Evolutionary conservation across 2,329 filamentous ascomycete species (phyloP).

Genomic region (Cladosporium phlei): DNA sequence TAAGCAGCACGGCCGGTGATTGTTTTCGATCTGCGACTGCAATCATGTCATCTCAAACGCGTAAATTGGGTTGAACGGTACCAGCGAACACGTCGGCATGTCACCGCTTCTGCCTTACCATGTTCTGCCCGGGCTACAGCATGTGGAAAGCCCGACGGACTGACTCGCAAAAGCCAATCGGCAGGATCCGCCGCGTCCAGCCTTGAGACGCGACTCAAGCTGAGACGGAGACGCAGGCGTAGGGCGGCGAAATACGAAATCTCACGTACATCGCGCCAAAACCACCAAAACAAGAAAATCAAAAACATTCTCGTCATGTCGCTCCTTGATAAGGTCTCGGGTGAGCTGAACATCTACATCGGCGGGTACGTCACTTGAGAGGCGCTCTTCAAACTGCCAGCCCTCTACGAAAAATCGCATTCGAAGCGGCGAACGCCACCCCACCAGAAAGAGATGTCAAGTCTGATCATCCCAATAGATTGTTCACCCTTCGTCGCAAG

Average conservation of each 20-base stretch:
- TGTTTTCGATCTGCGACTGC: too few species aligned
- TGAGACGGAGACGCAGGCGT: not conserved
- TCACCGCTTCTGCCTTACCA: too few species aligned
- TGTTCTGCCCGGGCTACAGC: not conserved
- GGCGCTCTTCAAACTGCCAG: too few species aligned
- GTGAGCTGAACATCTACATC: constrained; percentile 68
- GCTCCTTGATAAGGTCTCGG: constrained; percentile 61
- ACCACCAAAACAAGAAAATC: not conserved
- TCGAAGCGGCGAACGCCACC: not conserved
- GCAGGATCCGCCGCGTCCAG: not conserved
- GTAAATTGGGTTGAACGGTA: too few species aligned
- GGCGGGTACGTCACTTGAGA: constrained; percentile 62
- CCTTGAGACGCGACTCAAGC: constrained; percentile 5
- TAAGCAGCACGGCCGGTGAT: too few species aligned
- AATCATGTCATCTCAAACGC: too few species aligned
- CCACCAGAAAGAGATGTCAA: constrained; percentile 15
- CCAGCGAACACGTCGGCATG: too few species aligned
- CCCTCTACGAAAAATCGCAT: too few species aligned
- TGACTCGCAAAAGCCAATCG: not conserved
- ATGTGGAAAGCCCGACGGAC: too few species aligned
- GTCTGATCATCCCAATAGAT: constrained; percentile 48
- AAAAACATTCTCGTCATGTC: constrained; percentile 42
- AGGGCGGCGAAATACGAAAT: too few species aligned
- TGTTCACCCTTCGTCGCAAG: constrained; percentile 72
- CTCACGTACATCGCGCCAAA: not conserved